Conservation (phyloP, 2,329 filamentous ascomycete genomes). For the Chrysoporthe deuterocubensis region DNA sequence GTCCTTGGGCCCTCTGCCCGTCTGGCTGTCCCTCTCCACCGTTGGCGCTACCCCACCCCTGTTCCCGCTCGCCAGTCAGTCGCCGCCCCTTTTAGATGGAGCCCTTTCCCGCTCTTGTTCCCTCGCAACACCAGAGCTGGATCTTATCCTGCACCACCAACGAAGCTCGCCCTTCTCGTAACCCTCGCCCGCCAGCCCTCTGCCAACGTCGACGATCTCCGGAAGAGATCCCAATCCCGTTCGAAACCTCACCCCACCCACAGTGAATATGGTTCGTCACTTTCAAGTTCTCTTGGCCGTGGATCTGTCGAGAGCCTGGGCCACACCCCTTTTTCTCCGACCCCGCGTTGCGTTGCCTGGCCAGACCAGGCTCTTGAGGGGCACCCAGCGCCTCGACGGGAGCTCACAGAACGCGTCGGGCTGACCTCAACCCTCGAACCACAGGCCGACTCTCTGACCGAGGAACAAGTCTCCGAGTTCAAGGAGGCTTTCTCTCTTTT, state of each 20-base stretch:
- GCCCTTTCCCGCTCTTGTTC: conserved; percentile 21
- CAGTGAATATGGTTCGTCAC: conserved; percentile 27
- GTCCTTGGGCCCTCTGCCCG: neutral
- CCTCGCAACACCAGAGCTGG: conserved; percentile 15
- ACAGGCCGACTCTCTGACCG: conserved; percentile 96
- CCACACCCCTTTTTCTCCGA: conserved; percentile 16
- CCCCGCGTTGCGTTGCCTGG: conserved; percentile 24
- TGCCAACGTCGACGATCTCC: conserved; percentile 13
- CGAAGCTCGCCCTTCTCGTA: conserved; percentile 18
- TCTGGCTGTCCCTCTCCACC: conserved; percentile 7
- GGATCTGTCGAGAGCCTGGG: neutral
- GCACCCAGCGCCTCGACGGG: conserved; percentile 19
- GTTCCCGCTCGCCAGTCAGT: conserved; percentile 11
- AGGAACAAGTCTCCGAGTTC: conserved; percentile 99
- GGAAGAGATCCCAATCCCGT: conserved; percentile 8
- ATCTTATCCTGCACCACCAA: conserved; percentile 16
- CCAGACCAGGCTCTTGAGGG: conserved; percentile 20
- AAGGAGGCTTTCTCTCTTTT: conserved; percentile 99
- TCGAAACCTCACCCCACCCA: conserved; percentile 6
- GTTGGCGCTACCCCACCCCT: conserved; percentile 12
- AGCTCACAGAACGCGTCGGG: conserved; percentile 12
- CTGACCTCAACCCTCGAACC: conserved; percentile 29
- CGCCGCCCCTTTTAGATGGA: conserved; percentile 28
- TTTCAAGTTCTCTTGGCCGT: neutral
- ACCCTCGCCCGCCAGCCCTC: conserved; percentile 19